These are phyloP conservation scores for Prinsepia uniflora DNA, from an alignment of 306 rosid genomes.

Conservation along the genomic window DNA sequence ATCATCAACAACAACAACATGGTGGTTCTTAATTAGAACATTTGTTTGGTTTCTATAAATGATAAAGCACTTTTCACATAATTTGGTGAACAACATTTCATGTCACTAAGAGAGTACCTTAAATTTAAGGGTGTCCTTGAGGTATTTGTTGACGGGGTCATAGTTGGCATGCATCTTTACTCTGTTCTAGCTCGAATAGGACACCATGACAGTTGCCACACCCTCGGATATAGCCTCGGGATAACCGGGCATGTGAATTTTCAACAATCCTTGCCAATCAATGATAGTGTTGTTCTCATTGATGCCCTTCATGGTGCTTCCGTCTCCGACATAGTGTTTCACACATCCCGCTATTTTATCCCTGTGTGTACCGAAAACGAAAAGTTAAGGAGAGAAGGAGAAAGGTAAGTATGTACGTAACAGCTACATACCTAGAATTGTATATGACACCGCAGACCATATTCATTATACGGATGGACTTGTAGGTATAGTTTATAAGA, in stretches of 20 bases:
- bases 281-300: slow-evolving; percentile 8
- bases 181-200: slow-evolving; percentile 12
- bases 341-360: slow-evolving; percentile 6
- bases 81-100: neutral
- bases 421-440: too few species aligned
- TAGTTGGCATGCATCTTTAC: slow-evolving; percentile 12
- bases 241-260: slow-evolving; percentile 8
- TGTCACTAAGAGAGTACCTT: neutral
- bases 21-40: too few species aligned
- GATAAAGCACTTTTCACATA: neutral
- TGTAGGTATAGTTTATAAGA: too few species aligned
- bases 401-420: neutral
- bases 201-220: slow-evolving; percentile 11
- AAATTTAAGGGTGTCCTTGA: slow-evolving; percentile 11
- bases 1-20: neutral
- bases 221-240: neutral
- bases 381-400: neutral
- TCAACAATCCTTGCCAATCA: slow-evolving; percentile 7
- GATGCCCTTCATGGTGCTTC: slow-evolving; percentile 10
- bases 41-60: neutral
- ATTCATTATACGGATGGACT: too few species aligned
- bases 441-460: too few species aligned
- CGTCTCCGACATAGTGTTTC: slow-evolving; percentile 11
- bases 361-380: neutral
- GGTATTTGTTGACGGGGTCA: neutral